Conservation (phyloP, 345 rosid genomes). For the Carallia pectinifolia region DNA sequence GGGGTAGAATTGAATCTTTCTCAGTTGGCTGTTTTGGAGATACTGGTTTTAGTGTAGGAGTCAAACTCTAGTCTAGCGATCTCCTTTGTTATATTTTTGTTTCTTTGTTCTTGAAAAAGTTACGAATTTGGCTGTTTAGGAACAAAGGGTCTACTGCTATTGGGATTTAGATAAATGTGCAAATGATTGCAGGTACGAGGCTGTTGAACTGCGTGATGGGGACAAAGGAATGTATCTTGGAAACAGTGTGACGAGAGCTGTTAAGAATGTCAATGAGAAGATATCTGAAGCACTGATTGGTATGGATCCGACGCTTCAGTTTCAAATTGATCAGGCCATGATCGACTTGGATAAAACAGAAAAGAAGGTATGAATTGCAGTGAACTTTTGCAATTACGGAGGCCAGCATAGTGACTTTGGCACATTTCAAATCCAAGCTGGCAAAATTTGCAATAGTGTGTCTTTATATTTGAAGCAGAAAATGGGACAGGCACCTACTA, state of each 20-base stretch:
- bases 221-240: constrained; percentile 91
- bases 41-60: too few relatives aligned
- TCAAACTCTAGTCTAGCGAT: too few relatives aligned
- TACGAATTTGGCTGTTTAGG: background rate
- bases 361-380: constrained; percentile 58
- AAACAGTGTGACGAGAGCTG: constrained; percentile 85
- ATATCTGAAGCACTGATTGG: constrained; percentile 85
- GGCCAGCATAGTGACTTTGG: too few relatives aligned
- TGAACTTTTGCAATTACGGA: background rate
- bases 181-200: constrained; percentile 69
- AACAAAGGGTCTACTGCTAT: background rate
- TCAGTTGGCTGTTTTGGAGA: too few relatives aligned
- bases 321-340: constrained; percentile 96
- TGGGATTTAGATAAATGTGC: background rate
- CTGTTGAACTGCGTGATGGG: constrained; percentile 90
- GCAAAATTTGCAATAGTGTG: too few relatives aligned
- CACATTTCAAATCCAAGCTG: too few relatives aligned
- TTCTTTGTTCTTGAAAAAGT: background rate
- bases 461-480: too few relatives aligned
- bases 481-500: background rate
- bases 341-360: constrained; percentile 94
- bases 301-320: constrained; percentile 91
- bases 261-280: constrained; percentile 82
- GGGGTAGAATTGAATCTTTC: too few relatives aligned
- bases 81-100: too few relatives aligned